These are phyloP conservation scores for Phytophthora agathidicida DNA, from an alignment of 352 stramenopile species.

Conservation along the genomic window DNA sequence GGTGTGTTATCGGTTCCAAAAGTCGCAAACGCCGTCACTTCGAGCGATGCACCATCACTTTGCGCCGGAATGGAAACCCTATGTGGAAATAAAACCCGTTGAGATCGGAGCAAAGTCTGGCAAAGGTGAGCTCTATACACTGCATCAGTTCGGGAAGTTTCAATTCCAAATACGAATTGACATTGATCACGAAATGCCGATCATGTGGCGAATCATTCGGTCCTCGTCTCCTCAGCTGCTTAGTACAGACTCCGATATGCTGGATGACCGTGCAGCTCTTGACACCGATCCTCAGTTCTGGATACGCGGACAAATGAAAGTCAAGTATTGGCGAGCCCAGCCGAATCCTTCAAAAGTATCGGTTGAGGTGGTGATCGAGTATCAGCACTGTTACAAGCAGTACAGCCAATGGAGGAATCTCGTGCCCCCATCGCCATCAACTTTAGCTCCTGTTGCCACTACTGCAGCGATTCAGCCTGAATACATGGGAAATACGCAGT, in stretches of 20 bases:
- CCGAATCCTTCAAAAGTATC: slow-evolving; percentile 12
- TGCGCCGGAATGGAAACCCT: slow-evolving; percentile 46
- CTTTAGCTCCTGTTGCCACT: slow-evolving; percentile 9
- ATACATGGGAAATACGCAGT: slow-evolving; percentile 18
- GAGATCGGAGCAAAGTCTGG: slow-evolving; percentile 21
- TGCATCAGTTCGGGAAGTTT: slow-evolving; percentile 44
- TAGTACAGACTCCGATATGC: slow-evolving; percentile 19
- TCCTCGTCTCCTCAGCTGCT: slow-evolving; percentile 22
- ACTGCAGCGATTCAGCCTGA: slow-evolving; percentile 21
- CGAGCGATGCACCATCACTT: slow-evolving; percentile 52
- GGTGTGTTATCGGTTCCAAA: slow-evolving; percentile 27
- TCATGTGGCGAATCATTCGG: slow-evolving; percentile 55
- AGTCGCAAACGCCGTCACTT: slow-evolving; percentile 39
- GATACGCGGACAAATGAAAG: slow-evolving; percentile 44
- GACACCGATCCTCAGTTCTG: slow-evolving; percentile 34
- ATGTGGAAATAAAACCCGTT: slow-evolving; percentile 28
- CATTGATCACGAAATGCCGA: slow-evolving; percentile 36
- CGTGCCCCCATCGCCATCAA: slow-evolving; percentile 22
- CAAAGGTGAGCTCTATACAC: slow-evolving; percentile 25
- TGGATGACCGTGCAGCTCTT: slow-evolving; percentile 9
- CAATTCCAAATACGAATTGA: slow-evolving; percentile 55
- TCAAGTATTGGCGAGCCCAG: slow-evolving; percentile 38
- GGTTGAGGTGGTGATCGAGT: slow-evolving; percentile 37
- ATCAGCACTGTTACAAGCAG: slow-evolving; percentile 37
- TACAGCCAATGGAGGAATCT: slow-evolving; percentile 42